Evolutionary conservation across 768 basidiomycete species (phyloP).

Genomic region (Phaeolepiota aurea): DNA sequence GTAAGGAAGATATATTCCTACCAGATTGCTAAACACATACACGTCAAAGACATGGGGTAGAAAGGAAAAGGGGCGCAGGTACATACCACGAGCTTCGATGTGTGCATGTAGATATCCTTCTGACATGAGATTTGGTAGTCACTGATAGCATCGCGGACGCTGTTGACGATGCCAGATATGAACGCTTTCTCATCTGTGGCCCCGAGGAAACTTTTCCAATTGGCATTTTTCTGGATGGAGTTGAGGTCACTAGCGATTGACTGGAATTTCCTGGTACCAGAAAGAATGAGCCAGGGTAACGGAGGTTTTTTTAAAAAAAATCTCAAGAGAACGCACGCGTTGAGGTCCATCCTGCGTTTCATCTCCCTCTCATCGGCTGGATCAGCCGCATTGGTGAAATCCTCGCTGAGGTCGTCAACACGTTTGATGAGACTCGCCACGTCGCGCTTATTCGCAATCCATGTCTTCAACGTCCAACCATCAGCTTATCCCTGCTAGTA

Average conservation of each 20-base stretch:
- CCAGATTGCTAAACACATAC: background rate
- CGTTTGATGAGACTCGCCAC: background rate
- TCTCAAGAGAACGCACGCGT: background rate
- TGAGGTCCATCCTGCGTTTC: background rate
- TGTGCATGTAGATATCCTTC: background rate
- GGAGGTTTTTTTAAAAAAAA: background rate
- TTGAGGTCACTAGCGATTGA: background rate
- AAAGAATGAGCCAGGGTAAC: background rate
- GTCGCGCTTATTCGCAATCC: background rate
- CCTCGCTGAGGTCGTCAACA: background rate
- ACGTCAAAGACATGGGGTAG: background rate
- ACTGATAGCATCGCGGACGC: background rate
- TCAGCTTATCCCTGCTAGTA: background rate
- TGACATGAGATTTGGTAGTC: background rate
- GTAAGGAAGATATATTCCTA: no score
- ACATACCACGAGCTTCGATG: background rate
- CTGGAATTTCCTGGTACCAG: background rate
- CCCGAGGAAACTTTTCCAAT: background rate
- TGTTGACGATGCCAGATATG: background rate
- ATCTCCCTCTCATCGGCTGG: background rate
- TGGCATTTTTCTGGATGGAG: background rate
- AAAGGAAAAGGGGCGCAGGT: background rate
- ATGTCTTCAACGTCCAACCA: background rate
- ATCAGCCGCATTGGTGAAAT: background rate
- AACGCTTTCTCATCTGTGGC: background rate